These are phyloP conservation scores for Fusarium circinatum DNA, from an alignment of 2,329 filamentous ascomycete species.

Conservation along the genomic window DNA sequence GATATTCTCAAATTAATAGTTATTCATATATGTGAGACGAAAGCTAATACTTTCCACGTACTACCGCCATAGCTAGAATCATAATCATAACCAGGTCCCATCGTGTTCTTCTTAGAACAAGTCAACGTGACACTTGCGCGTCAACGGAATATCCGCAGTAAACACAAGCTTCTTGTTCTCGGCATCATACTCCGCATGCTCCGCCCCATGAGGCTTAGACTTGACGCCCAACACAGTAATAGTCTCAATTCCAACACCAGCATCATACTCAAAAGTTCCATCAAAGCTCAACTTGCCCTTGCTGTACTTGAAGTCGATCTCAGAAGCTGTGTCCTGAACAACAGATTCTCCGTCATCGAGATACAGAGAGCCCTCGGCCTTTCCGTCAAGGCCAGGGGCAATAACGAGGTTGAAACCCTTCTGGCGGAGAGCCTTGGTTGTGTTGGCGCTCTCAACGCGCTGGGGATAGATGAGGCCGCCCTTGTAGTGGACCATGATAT, in stretches of 20 bases:
- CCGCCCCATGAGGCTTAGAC: slow-evolving; percentile 11
- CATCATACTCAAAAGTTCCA: slow-evolving; percentile 65
- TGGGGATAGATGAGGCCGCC: slow-evolving; percentile 72
- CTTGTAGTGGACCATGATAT: slow-evolving; percentile 73
- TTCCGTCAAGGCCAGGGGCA: slow-evolving; percentile 69
- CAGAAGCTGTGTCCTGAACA: slow-evolving; percentile 63
- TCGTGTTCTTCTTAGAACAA: neutral
- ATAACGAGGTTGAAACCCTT: slow-evolving; percentile 76
- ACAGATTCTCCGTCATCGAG: slow-evolving; percentile 79
- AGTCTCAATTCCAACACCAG: slow-evolving; percentile 55
- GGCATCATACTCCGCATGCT: slow-evolving; percentile 35
- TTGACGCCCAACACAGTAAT: slow-evolving; percentile 59
- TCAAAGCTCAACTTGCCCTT: slow-evolving; percentile 60
- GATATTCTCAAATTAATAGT: neutral
- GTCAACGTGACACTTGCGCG: slow-evolving; percentile 11
- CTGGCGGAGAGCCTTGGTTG: slow-evolving; percentile 69
- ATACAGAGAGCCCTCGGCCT: slow-evolving; percentile 73
- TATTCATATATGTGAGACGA: neutral
- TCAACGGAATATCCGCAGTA: slow-evolving; percentile 36
- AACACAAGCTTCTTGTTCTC: slow-evolving; percentile 40
- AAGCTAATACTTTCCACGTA: neutral
- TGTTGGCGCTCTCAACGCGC: slow-evolving; percentile 65
- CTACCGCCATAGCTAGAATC: neutral
- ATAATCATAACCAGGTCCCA: neutral
- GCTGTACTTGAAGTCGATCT: slow-evolving; percentile 70